Conservation (phyloP, 345 rosid species). For the Salix exigua region DNA sequence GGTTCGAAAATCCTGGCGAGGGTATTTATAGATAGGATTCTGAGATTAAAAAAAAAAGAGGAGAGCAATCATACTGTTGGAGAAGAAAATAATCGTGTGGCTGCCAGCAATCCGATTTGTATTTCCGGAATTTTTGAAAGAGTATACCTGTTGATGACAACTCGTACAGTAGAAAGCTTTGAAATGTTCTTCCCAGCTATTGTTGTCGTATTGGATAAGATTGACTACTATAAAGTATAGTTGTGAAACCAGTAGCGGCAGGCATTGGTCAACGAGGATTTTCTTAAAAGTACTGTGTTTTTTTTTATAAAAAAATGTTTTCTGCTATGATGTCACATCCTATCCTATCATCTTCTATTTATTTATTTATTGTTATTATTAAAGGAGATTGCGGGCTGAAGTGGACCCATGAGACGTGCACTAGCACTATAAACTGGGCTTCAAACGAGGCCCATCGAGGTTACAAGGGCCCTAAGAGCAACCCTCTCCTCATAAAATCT, state of each 20-base stretch:
- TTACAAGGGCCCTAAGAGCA: not conserved
- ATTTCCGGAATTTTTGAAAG: not conserved
- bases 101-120: not conserved
- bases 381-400: not conserved
- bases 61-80: not conserved
- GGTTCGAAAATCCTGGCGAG: not conserved
- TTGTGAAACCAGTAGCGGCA: not conserved
- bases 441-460: not conserved
- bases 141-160: not conserved
- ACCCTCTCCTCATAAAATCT: not conserved
- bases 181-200: not conserved
- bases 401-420: not conserved
- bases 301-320: too few species aligned
- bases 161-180: not conserved
- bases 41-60: too few species aligned
- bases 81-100: not conserved
- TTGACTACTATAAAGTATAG: not conserved
- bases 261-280: not conserved
- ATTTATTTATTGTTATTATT: not conserved
- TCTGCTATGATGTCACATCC: too few species aligned
- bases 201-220: not conserved
- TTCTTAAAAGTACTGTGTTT: too few species aligned
- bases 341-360: too few species aligned
- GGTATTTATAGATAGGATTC: not conserved
- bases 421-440: not conserved